Conservation (phyloP, 1,139 yeast species). For the Pichia kudriavzevii region DNA sequence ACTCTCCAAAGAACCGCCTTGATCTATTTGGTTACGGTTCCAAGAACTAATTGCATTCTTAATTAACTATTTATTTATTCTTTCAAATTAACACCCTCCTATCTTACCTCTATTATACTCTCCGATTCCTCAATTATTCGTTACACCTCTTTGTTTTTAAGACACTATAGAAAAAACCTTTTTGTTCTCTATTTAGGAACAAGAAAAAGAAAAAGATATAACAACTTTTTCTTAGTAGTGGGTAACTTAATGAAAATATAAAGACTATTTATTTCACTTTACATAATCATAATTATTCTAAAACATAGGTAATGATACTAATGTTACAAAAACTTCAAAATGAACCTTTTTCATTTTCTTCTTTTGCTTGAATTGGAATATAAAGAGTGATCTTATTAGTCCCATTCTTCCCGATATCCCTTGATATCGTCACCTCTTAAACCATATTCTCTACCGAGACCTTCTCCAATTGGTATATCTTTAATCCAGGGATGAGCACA, state of each 20-base stretch:
- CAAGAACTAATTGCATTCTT: slow-evolving; percentile 6
- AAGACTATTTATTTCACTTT: no score
- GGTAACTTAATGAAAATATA: no score
- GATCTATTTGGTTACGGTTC: slow-evolving; percentile 24
- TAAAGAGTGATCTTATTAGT: not conserved
- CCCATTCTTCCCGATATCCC: slow-evolving; percentile 34
- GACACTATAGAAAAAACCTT: no score
- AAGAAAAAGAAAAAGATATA: no score
- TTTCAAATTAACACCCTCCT: not conserved
- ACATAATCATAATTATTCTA: no score
- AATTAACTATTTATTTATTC: not conserved
- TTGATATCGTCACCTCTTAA: slow-evolving; percentile 51
- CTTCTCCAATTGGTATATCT: slow-evolving; percentile 41
- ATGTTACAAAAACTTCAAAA: no score
- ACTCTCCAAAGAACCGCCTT: slow-evolving; percentile 27
- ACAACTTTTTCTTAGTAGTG: no score
- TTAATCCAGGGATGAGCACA: slow-evolving; percentile 67
- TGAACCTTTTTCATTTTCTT: no score
- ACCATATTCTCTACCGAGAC: slow-evolving; percentile 43
- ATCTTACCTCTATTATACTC: not conserved
- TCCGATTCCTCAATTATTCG: not conserved
- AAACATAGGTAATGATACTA: no score
- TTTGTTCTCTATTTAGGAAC: not conserved
- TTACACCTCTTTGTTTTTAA: not conserved
- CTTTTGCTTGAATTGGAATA: no score